Evolutionary conservation across 805 yeast species (phyloP), one percentile per base, ranked within the genome.

Genomic region (Saccharomycopsis fibuligera): DNA sequence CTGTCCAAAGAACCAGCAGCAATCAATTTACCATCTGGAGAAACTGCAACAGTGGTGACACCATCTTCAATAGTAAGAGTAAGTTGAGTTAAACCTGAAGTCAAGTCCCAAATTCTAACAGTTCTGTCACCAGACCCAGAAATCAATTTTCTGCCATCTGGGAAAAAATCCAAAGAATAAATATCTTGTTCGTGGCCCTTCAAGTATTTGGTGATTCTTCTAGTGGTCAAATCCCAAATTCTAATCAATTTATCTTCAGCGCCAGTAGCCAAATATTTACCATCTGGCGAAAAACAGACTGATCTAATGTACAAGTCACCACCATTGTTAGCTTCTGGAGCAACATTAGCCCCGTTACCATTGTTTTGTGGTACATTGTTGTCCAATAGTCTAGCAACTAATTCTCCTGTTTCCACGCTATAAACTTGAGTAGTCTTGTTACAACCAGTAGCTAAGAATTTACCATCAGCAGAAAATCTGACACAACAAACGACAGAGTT

Each of bases 141-240:
- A 25, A 91, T 96, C 59, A 91, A 76, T 64, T 88, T 86, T 57
- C 88, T 79, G 45, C 99, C 98, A 60, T 87, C 89, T 45, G 96
- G 91, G 78, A 93, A 86, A 66, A 86, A 93, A 68, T 88, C 97
- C 58, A 91, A 75, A 10, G 97, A 90, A 68, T 93, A 91, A 58
- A 91, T 90, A 68, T 93, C 99, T 72, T 91, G 99, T 67, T 90
- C 97, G 65, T 91, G 98, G 47, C 99, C 99, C 55, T 83, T 76
- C 64, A 91, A 74, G 57, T 86, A 84, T 68, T 86, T 84, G 57
- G 89, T 86, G 60, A 90, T 86, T 61, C 90, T 80, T 66, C 86
- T 78, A 29, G 91, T 79, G 44, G 85, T 76, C 64, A 93, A 78
- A 65, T 91, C 96, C 99, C 99, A 91, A 61, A 91, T 89, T 66